Conservation (phyloP, 2,329 filamentous ascomycete genomes). For the Grosmannia huntii region DNA sequence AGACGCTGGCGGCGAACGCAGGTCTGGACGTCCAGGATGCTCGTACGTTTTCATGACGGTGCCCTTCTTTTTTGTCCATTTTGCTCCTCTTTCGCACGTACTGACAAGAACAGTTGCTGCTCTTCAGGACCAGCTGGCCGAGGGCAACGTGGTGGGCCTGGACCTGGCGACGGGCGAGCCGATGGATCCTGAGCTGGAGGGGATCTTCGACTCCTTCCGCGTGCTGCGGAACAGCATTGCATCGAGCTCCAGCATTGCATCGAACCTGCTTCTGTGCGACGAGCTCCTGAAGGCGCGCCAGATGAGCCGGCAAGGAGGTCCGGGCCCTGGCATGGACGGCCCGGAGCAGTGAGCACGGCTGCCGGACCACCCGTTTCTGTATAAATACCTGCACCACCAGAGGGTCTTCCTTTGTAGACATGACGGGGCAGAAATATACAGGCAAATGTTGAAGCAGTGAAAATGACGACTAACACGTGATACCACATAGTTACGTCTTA, state of each 20-base stretch:
- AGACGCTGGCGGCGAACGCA: constrained; percentile 90
- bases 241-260: constrained; percentile 87
- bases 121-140: constrained; percentile 72
- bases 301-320: constrained; percentile 60
- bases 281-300: constrained; percentile 96
- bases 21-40: constrained; percentile 96
- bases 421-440: constrained; percentile 1
- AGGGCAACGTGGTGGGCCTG: constrained; percentile 77
- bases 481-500: not conserved
- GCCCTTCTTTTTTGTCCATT: not conserved
- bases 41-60: constrained; percentile 45
- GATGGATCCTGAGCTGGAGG: constrained; percentile 88
- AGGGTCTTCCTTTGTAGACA: constrained; percentile 5
- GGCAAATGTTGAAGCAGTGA: constrained; percentile 4
- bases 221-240: constrained; percentile 89
- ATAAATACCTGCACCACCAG: constrained; percentile 18
- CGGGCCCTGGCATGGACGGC: constrained; percentile 53
- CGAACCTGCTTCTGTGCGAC: constrained; percentile 88
- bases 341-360: constrained; percentile 30
- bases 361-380: constrained; percentile 20
- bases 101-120: constrained; percentile 51
- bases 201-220: constrained; percentile 92
- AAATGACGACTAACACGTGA: not conserved
- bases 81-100: not conserved
- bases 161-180: constrained; percentile 78